Percentiles rank a stretch among this genome's conserved stretches.
phyloP scores from a whole-genome alignment of 1,284 basidiomycete genomes.

The Apiotrichum brassicae region DNA sequence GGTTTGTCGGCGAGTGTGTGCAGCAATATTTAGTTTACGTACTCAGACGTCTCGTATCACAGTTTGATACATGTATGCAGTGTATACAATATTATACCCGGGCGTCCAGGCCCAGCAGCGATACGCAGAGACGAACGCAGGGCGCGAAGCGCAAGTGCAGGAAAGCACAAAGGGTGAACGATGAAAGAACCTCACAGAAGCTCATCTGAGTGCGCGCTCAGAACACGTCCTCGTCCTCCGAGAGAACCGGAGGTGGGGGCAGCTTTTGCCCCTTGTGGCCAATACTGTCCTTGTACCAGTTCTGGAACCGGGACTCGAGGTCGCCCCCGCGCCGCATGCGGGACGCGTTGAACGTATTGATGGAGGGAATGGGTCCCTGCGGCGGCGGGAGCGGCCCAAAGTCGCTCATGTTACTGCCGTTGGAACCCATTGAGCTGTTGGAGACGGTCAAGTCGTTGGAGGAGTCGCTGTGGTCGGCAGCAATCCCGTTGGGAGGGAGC shows the following conservation, averaged over 20 bases:
- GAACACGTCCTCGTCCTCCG: constrained; percentile 13
- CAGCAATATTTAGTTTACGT: no score
- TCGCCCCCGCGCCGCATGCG: constrained; percentile 8
- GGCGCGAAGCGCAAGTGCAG: neutral
- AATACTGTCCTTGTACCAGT: constrained; percentile 8
- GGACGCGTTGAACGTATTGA: constrained; percentile 4
- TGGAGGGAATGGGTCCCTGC: neutral
- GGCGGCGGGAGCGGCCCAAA: constrained; percentile 8
- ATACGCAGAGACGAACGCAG: neutral
- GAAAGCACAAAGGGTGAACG: no score
- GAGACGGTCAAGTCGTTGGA: neutral
- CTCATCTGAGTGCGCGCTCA: neutral
- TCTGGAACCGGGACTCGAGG: constrained; percentile 13
- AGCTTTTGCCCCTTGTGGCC: no score
- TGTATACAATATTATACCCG: constrained; percentile 15
- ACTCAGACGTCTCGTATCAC: neutral
- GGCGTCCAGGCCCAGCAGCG: no score
- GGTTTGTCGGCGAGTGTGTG: constrained; percentile 5
- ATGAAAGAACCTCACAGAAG: no score
- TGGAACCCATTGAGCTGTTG: neutral
- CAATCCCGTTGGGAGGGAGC: no score
- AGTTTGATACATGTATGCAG: constrained; percentile 10
- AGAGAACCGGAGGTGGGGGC: no score
- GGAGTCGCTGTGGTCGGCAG: neutral
- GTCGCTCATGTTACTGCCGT: constrained; percentile 6